phyloP scores from a whole-genome alignment of 129 eudicot genomes.

The Flaveria sonorensis region DNA sequence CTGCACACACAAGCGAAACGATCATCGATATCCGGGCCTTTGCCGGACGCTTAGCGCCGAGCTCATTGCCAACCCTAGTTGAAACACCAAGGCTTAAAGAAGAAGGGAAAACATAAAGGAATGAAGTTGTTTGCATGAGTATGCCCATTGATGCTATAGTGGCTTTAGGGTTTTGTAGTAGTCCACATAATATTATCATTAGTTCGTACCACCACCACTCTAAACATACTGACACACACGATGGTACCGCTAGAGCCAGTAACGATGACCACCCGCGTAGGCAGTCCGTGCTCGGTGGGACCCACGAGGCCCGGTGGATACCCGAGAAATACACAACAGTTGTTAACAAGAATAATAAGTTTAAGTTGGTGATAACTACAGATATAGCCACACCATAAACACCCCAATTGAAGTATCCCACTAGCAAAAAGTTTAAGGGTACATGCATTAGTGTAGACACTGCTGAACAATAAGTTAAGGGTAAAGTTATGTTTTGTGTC shows the following conservation, averaged over 20 bases:
- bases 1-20: constrained; percentile 59
- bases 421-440: constrained; percentile 65
- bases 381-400: constrained; percentile 83
- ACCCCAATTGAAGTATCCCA: constrained; percentile 64
- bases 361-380: constrained; percentile 70
- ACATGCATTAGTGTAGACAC: constrained; percentile 70
- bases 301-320: constrained; percentile 78
- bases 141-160: constrained; percentile 92
- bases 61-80: constrained; percentile 82
- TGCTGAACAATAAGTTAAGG: constrained; percentile 68
- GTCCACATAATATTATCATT: constrained; percentile 84
- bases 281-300: constrained; percentile 67
- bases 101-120: constrained; percentile 83
- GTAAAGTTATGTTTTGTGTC: constrained; percentile 74
- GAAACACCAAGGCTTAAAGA: constrained; percentile 87
- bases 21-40: constrained; percentile 72
- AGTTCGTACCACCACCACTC: constrained; percentile 99
- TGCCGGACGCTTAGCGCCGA: constrained; percentile 70
- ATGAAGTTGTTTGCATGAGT: constrained; percentile 82
- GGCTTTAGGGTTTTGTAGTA: constrained; percentile 66
- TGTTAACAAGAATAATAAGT: constrained; percentile 51
- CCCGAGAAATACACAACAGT: constrained; percentile 61
- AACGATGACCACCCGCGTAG: constrained; percentile 74
- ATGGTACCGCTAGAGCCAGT: constrained; percentile 63
- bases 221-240: constrained; percentile 72